These are phyloP conservation scores for Logfia minima DNA, from an alignment of 129 eudicot genomes.

Conservation along the genomic window DNA sequence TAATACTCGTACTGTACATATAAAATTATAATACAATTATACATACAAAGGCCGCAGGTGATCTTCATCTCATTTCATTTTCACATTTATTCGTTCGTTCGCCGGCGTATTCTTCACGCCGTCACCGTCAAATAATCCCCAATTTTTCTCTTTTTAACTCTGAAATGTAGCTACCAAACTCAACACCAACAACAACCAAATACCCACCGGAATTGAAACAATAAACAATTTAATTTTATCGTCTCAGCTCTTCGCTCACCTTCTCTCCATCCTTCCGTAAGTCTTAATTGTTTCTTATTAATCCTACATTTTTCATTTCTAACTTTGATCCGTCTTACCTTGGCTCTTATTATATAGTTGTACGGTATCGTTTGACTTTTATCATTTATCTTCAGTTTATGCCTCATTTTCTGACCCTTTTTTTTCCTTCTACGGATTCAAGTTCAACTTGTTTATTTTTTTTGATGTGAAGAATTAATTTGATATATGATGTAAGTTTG, in stretches of 20 bases:
- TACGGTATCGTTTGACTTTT: conserved; percentile 21
- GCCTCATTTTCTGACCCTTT: neutral
- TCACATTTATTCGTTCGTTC: conserved; percentile 19
- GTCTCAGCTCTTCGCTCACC: neutral
- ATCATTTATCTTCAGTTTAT: conserved; percentile 5
- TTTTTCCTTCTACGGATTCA: neutral
- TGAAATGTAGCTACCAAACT: conserved; percentile 28
- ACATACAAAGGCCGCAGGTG: neutral
- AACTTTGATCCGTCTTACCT: conserved; percentile 18
- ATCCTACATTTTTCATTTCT: neutral
- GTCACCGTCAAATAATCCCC: conserved; percentile 14
- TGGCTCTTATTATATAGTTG: neutral
- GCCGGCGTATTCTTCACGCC: conserved; percentile 42
- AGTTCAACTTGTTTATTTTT: no score
- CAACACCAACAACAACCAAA: neutral
- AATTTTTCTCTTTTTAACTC: neutral
- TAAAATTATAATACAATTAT: no score
- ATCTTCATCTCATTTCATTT: conserved; percentile 17
- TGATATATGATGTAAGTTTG: no score
- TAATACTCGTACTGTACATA: neutral
- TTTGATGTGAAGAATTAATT: no score
- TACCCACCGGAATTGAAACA: neutral
- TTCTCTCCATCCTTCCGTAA: conserved; percentile 24
- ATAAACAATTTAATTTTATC: neutral
- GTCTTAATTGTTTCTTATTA: neutral